Evolutionary conservation across 495 filamentous ascomycete genomes (phyloP).

Genomic region (Podospora tetraspora): DNA sequence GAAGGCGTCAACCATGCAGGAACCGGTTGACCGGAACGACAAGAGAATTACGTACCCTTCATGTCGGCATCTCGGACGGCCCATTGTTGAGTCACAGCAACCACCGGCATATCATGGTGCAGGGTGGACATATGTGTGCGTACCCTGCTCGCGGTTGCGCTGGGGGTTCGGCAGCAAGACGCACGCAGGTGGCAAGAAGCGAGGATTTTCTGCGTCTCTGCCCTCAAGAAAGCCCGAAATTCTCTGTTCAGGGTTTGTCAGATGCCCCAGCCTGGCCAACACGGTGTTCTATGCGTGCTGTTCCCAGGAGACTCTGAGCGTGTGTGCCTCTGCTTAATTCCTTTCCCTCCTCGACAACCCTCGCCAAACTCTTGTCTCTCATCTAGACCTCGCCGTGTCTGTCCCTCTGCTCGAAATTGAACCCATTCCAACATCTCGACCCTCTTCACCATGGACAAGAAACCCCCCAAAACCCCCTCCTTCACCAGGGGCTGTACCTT

Average conservation of each 20-base stretch:
- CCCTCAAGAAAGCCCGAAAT: not conserved
- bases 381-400: not conserved
- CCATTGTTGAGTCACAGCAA: not conserved
- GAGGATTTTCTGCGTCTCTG: not conserved
- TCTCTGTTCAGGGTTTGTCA: not conserved
- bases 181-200: not conserved
- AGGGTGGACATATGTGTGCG: not conserved
- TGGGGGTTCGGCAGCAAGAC: not conserved
- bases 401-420: no score
- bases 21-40: not conserved
- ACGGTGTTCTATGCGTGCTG: not conserved
- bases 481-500: not conserved
- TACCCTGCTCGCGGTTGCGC: not conserved
- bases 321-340: not conserved
- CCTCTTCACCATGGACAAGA: not conserved
- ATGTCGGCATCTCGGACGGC: not conserved
- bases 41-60: not conserved
- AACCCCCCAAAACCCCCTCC: not conserved
- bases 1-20: not conserved
- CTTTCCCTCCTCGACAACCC: not conserved
- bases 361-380: not conserved
- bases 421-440: not conserved
- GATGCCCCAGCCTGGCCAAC: not conserved
- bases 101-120: not conserved
- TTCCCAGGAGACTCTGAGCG: not conserved